Conservation (phyloP, 441 rosid species). For the Gossypium schwendimanii region DNA sequence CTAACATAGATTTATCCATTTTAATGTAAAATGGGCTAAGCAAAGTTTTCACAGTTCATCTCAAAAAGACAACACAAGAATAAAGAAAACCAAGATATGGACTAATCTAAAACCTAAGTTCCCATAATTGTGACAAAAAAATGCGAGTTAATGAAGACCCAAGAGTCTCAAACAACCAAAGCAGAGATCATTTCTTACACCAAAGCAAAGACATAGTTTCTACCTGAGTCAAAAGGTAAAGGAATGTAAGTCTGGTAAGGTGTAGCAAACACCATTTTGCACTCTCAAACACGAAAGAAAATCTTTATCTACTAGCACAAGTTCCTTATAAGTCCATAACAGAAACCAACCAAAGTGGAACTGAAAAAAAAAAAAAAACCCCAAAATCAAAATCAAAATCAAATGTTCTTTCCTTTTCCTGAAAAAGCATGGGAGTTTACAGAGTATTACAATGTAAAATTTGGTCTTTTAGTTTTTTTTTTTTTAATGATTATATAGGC, state of each 20-base stretch:
- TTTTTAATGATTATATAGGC: neutral
- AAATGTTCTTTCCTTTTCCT: neutral
- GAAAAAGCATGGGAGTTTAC: neutral
- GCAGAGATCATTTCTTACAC: neutral
- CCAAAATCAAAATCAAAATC: too few species aligned
- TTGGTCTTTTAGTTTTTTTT: neutral
- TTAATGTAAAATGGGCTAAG: too few species aligned
- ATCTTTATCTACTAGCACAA: neutral
- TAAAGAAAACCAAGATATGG: neutral
- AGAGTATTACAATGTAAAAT: neutral
- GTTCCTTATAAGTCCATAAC: too few species aligned
- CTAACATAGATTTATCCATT: too few species aligned
- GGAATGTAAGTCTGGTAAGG: constrained; percentile 9
- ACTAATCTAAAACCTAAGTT: neutral
- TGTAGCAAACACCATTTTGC: neutral
- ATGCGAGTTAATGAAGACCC: neutral
- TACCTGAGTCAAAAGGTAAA: constrained; percentile 7
- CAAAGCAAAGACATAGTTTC: neutral
- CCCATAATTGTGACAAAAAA: neutral
- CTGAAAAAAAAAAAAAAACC: too few species aligned
- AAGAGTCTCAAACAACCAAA: neutral
- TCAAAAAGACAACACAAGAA: neutral
- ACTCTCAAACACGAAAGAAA: neutral
- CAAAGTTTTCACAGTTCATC: too few species aligned
- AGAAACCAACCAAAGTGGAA: too few species aligned